Percentiles rank a stretch among this genome's conserved stretches.
Conservation (phyloP, 805 yeast genomes). For the Lipomyces chichibuensis region DNA sequence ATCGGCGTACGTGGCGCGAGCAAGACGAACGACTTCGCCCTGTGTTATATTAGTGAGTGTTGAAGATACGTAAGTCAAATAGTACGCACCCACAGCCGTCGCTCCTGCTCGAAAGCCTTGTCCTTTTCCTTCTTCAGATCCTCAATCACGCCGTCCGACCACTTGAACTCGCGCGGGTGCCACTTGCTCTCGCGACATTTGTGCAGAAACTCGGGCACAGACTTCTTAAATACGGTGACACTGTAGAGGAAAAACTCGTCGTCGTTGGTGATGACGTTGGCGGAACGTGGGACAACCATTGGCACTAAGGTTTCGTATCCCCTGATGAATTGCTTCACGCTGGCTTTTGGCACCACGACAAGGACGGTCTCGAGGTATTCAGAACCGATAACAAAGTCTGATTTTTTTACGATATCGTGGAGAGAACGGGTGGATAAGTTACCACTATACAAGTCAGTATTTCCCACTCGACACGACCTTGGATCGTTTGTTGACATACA, state of each 20-base stretch:
- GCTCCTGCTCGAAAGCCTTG: conserved; percentile 72
- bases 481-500: conserved; percentile 40
- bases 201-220: conserved; percentile 64
- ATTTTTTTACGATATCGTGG: conserved; percentile 82
- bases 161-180: conserved; percentile 89
- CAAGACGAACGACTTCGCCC: conserved; percentile 77
- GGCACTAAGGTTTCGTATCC: conserved; percentile 74
- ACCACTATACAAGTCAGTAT: conserved; percentile 50
- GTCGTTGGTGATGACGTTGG: conserved; percentile 69
- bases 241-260: conserved; percentile 71
- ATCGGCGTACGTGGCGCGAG: conserved; percentile 88
- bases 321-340: conserved; percentile 57
- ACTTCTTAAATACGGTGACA: conserved; percentile 85
- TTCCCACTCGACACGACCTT: neutral
- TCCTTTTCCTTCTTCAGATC: conserved; percentile 78
- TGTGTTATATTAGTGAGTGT: conserved; percentile 40
- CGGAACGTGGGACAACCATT: conserved; percentile 92
- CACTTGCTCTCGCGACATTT: conserved; percentile 83
- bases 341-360: conserved; percentile 78
- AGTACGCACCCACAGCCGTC: conserved; percentile 50
- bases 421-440: conserved; percentile 88
- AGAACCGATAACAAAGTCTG: conserved; percentile 80
- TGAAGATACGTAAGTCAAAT: conserved; percentile 34
- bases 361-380: conserved; percentile 86
- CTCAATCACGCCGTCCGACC: conserved; percentile 74